phyloP scores from a whole-genome alignment of 2,329 filamentous ascomycete genomes.

The Ceratocystiopsis brevicomis region DNA sequence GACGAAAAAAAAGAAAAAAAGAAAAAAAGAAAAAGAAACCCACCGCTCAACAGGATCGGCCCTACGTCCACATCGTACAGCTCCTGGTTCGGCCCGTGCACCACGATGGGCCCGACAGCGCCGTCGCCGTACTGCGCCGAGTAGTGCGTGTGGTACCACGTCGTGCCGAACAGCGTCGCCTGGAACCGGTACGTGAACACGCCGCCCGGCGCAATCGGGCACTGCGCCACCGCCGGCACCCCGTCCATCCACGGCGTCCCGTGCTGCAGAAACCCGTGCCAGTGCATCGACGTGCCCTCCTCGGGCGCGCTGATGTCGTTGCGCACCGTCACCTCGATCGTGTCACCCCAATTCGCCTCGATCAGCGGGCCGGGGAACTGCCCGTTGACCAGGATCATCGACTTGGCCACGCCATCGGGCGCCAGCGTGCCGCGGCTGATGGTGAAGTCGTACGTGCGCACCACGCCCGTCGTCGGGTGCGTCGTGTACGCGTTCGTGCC shows the following conservation, averaged over 20 bases:
- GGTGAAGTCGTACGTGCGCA: constrained; percentile 34
- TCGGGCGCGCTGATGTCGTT: constrained; percentile 38
- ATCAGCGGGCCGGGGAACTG: constrained; percentile 16
- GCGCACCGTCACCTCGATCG: constrained; percentile 37
- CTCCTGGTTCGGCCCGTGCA: constrained; percentile 27
- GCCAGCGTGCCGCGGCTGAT: constrained; percentile 29
- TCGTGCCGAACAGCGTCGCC: constrained; percentile 21
- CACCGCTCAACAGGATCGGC: constrained; percentile 2
- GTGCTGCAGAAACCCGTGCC: constrained; percentile 28
- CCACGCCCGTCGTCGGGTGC: constrained; percentile 33
- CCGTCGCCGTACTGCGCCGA: constrained; percentile 32
- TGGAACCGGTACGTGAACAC: constrained; percentile 19
- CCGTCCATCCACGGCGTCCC: constrained; percentile 28
- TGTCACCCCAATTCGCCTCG: constrained; percentile 20
- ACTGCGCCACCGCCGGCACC: constrained; percentile 24
- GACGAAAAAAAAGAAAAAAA: background rate
- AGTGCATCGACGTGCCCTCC: constrained; percentile 27
- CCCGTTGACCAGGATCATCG: constrained; percentile 26
- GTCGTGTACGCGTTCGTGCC: constrained; percentile 30
- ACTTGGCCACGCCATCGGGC: constrained; percentile 35
- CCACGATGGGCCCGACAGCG: constrained; percentile 29
- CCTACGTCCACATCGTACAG: constrained; percentile 37
- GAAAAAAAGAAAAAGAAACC: background rate
- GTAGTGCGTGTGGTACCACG: constrained; percentile 31
- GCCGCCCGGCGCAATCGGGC: constrained; percentile 20